Evolutionary conservation across 352 stramenopile species (phyloP), one percentile per base, ranked within the genome.

Genomic region (Achlya hypogyna): DNA sequence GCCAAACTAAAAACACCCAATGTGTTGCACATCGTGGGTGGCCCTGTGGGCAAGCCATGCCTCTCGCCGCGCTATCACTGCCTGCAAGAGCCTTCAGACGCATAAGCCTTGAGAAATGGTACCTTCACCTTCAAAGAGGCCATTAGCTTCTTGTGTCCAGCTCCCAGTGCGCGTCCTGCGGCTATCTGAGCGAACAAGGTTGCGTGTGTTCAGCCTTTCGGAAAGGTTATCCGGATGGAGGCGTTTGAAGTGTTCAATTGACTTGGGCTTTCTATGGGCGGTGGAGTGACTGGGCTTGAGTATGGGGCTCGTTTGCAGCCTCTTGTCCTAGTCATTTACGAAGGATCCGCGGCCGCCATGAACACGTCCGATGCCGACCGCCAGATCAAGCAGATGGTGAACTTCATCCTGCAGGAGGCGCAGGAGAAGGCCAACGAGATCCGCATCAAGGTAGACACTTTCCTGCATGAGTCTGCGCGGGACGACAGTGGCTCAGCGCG

Each of bases 401-500:
- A 99, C 75, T 99, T 99, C 81, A 99, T 99, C 79, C 86, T 99
- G 70, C 96, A 99, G 84, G 97, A 99, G 81, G 97, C 97, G 52
- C 95, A 98, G 71, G 97, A 99, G 81, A 99, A 99, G 83, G 96
- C 96, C 60, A 99, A 98, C 69, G 96, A 99, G 83, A 98, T 98
- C 74, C 91, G 91, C 74, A 96, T 98, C 53, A 98, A 98, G 88
- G 90, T 97, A 56, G 29, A 69, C 20, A 42, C 42, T 18, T 16
- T 8, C 27, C 23, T 32, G 9, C 0, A 20, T 16, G 10, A 5
- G 14, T 51, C 9, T 23, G 3, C 62, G 10, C 20, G 25, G 23
- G 23, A 12, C 23, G 28, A 31, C 12, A 34, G 32, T 25, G 14
- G 27, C 28, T 35, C 25, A 29, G 10, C 32, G 43, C 20, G 53